A percentile compares a stretch with the other conserved stretches of the same genome.
These are phyloP conservation scores for Eucalyptus fibrosa DNA, from an alignment of 345 rosid species.

Conservation along the genomic window DNA sequence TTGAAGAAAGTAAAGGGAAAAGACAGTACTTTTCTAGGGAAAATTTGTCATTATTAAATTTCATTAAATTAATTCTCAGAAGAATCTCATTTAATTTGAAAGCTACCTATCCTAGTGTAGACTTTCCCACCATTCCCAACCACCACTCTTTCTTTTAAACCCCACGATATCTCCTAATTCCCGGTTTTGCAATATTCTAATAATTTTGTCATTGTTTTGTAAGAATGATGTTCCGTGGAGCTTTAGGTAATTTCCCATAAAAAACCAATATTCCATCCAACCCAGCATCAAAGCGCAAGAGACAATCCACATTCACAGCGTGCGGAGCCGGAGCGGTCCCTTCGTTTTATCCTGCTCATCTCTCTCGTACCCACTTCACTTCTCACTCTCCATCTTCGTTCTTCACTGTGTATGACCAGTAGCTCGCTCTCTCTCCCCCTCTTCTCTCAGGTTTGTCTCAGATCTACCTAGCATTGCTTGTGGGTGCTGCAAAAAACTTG, in stretches of 20 bases:
- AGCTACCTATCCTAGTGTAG: background rate
- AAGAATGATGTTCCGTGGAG: background rate
- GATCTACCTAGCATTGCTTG: background rate
- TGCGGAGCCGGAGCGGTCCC: background rate
- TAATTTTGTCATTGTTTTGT: background rate
- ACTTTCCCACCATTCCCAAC: background rate
- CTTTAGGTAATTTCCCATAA: background rate
- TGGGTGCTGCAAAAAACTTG: background rate
- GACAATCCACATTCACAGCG: background rate
- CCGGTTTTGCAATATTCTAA: background rate
- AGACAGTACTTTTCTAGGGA: background rate
- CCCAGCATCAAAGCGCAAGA: background rate
- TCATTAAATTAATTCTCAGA: background rate
- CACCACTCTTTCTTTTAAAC: background rate
- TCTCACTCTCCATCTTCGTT: background rate
- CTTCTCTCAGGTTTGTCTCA: background rate
- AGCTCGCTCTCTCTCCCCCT: background rate
- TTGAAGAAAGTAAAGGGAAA: background rate
- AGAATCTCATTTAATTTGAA: background rate
- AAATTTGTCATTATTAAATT: background rate
- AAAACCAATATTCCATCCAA: background rate
- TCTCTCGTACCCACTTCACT: background rate
- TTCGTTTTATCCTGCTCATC: background rate
- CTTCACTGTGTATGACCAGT: background rate
- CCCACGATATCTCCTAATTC: background rate